These are phyloP conservation scores for Talaromyces amestolkiae DNA, from an alignment of 2,329 filamentous ascomycete genomes.

Conservation along the genomic window DNA sequence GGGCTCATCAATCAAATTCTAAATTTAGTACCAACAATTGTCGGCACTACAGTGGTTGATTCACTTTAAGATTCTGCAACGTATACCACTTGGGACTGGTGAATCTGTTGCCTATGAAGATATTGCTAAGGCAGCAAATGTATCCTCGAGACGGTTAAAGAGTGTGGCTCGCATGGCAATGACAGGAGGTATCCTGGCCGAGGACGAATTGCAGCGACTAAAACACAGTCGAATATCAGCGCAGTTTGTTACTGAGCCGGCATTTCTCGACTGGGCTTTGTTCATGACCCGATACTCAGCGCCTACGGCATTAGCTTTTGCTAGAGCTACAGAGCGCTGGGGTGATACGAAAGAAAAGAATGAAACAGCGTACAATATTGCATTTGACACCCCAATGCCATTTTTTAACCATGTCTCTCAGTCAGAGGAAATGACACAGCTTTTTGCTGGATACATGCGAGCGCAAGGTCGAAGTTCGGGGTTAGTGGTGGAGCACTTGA, in stretches of 20 bases:
- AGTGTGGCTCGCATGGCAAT: conserved; percentile 55
- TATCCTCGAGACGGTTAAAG: conserved; percentile 28
- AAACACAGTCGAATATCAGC: conserved; percentile 57
- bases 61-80: not conserved
- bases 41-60: not conserved
- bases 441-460: conserved; percentile 57
- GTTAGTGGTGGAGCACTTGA: conserved; percentile 54
- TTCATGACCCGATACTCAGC: conserved; percentile 43
- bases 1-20: not conserved
- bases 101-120: not conserved
- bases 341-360: conserved; percentile 21
- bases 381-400: conserved; percentile 27
- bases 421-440: conserved; percentile 39
- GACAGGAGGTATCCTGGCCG: conserved; percentile 57
- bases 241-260: conserved; percentile 35
- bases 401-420: conserved; percentile 36
- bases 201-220: conserved; percentile 51
- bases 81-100: not conserved
- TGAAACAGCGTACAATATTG: conserved; percentile 31
- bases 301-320: conserved; percentile 23
- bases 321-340: conserved; percentile 28
- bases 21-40: not conserved
- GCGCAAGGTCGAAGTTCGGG: conserved; percentile 56
- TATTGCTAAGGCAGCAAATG: conserved; percentile 18
- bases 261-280: conserved; percentile 51